Evolutionary conservation across 306 rosid genomes (phyloP), one percentile per base, ranked within the genome.

Genomic region (Trichosanthes truncata): DNA sequence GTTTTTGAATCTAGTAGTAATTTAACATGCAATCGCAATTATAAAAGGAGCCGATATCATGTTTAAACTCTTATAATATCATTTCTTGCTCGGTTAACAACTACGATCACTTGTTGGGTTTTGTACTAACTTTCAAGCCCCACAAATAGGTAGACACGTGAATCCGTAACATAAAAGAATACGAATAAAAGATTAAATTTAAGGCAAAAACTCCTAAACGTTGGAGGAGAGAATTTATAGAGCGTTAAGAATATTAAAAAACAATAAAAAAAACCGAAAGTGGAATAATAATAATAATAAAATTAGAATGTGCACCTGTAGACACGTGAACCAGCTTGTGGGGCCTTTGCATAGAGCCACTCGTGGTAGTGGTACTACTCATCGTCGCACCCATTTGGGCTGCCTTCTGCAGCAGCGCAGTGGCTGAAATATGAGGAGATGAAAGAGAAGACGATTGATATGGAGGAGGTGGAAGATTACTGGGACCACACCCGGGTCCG

Each of bases 371-470:
- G 74, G 74, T 66, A 83, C 62, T 25, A 85, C 90, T 89, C 81
- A 86, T 86, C 66, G 96, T 93, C 68, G 97, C 92, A 76, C 99
- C 98, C 91, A 95, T 91, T 76, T 91, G 93, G 43, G 99, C 96
- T 80, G 99, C 98, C 83, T 90, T 96, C 91, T 96, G 99, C 21
- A 96, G 90, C 88, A 96, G 85, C 35, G 98, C 99, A 60, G 98
- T 93, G 80, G 99, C 99, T 76, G 99, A 95, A 85, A 95, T 88
- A 85, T 91, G 94, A 3, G 97, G 86, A 21, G 93, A 87, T 13
- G 63, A 90, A 78, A 8, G 84, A 71, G 63, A 57, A 26, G 35
- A 23, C 45, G 88, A 53, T 73, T 88, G 96, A 85, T 82, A 87
- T 20, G 84, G 57, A 60, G 89, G 88, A 43, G 86, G 80, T 25